These are phyloP conservation scores for Polygonum aviculare DNA, from an alignment of 148 eudicot genomes.

Conservation along the genomic window DNA sequence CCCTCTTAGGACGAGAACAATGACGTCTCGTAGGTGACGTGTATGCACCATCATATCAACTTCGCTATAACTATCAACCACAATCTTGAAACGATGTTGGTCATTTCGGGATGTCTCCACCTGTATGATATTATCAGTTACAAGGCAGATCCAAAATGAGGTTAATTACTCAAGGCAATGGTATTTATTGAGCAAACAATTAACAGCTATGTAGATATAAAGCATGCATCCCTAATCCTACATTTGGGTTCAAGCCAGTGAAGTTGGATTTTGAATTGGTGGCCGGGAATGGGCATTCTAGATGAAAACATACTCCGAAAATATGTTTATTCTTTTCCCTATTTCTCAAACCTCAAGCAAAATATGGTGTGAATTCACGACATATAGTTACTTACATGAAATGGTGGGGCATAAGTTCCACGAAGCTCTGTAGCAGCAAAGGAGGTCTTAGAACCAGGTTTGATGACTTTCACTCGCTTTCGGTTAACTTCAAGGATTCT, in stretches of 20 bases:
- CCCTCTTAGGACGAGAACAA: conserved; percentile 87
- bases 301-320: too few species aligned
- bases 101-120: conserved; percentile 90
- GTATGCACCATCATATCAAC: conserved; percentile 90
- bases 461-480: conserved; percentile 85
- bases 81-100: conserved; percentile 80
- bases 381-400: conserved; percentile 57
- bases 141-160: not conserved
- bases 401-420: conserved; percentile 91
- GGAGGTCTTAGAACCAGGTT: conserved; percentile 95
- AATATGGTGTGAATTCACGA: not conserved
- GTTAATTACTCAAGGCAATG: not conserved
- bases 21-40: conserved; percentile 80
- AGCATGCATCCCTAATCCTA: not conserved
- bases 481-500: conserved; percentile 85
- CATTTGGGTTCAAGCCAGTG: not conserved
- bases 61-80: conserved; percentile 76
- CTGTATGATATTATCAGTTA: conserved; percentile 24
- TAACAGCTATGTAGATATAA: not conserved
- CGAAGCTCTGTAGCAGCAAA: conserved; percentile 93
- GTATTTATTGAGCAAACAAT: not conserved
- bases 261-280: too few species aligned
- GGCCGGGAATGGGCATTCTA: too few species aligned
- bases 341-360: not conserved
- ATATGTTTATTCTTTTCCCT: too few species aligned